Base-by-base conservation (phyloP, 345 rosid genomes). In the Zanthoxylum bungeanum region DNA sequence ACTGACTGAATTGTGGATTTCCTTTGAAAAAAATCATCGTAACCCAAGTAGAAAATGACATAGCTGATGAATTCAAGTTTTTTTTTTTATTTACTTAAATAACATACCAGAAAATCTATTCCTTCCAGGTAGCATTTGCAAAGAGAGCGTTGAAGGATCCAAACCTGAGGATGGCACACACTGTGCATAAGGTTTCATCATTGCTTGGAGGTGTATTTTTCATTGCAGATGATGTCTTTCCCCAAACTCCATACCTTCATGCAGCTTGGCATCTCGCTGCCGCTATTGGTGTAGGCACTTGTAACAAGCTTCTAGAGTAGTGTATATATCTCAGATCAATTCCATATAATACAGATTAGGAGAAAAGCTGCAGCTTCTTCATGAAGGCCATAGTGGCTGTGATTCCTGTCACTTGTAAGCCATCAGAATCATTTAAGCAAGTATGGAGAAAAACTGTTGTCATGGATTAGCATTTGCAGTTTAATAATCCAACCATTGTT, bases 221-320 rank as follows among this genome's bases (percentile, higher is more conserved):
- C 86, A 76, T 92, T 44, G 99, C 99, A 8, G 99, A 95, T 56
- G 99, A 95, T 63, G 60, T 89, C 28, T 92, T 88, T 69, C 90
- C 97, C 0, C 27, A 25, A 19, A 89, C 93, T 16, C 97, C 97
- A 50, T 94, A 77, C 81, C 82, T 94, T 69, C 98, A 95, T 53
- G 98, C 99, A 22, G 99, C 89, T 34, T 95, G 99, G 97, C 98
- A 95, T 78, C 96, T 95, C 0, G 96, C 99, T 4, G 99, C 99
- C n/a, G 99, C 99, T 65, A 80, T 95, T 69, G 97, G 98, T 0
- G 91, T 90, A 3, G 84, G 98, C 60, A 92, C 96, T 12, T 95
- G 99, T 68, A 88, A 95, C 80, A 91, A 89, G 79, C 99, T 95
- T 79, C 93, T 95, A 7, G 83, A 90, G 74, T 94, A 92, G 80